Conservation (phyloP, 257 asterid species). For the Solanum rostratum region DNA sequence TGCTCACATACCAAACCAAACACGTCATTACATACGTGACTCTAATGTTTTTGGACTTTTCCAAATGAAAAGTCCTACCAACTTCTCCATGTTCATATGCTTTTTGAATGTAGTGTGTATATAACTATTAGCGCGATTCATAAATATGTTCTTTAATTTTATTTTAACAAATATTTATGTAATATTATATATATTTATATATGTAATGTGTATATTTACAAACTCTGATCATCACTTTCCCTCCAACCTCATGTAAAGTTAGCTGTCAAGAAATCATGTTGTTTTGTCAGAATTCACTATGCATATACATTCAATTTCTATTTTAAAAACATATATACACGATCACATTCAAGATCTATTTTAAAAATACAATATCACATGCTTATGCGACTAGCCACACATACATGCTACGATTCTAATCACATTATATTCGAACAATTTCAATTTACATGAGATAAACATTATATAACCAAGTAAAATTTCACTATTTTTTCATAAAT, state of each 20-base stretch:
- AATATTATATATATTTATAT: too few species aligned
- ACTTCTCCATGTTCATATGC: neutral
- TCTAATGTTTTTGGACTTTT: neutral
- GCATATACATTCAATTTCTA: neutral
- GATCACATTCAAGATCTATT: accelerated
- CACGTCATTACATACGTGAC: neutral
- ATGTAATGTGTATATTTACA: too few species aligned
- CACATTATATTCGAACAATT: accelerated
- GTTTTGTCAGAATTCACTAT: accelerated
- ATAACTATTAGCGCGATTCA: too few species aligned
- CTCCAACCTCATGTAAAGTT: accelerated
- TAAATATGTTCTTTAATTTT: too few species aligned
- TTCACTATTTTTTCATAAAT: neutral
- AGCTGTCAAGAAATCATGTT: accelerated
- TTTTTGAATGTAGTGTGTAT: too few species aligned
- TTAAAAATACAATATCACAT: neutral
- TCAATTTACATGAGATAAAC: neutral
- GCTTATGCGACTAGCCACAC: neutral
- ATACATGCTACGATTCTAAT: neutral
- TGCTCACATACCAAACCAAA: neutral
- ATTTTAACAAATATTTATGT: too few species aligned
- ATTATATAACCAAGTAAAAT: neutral
- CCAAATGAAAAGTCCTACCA: neutral
- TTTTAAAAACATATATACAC: too few species aligned
- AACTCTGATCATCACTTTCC: too few species aligned